These are phyloP conservation scores for Nigrograna mackinnonii DNA, from an alignment of 2,329 filamentous ascomycete genomes.

Conservation along the genomic window DNA sequence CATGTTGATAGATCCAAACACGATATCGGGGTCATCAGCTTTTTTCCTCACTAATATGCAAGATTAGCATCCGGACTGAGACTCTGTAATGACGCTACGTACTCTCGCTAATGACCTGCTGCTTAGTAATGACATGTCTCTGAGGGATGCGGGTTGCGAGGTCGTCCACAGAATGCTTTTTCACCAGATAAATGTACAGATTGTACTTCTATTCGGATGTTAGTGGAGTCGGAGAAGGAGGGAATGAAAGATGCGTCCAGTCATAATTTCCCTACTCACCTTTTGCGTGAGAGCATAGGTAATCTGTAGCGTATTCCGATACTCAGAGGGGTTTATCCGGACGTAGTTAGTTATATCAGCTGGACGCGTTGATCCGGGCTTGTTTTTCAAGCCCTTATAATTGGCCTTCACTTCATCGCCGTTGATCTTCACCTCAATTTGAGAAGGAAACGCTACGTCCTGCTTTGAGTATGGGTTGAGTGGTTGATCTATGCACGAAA, in stretches of 20 bases:
- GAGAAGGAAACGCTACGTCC: conserved; percentile 87
- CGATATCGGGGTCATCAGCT: conserved; percentile 85
- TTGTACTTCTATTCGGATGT: conserved; percentile 43
- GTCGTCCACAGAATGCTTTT: conserved; percentile 69
- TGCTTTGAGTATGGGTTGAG: conserved; percentile 36
- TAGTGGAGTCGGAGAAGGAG: conserved; percentile 12
- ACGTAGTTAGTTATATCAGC: conserved; percentile 85
- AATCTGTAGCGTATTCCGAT: conserved; percentile 78
- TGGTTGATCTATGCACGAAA: conserved; percentile 69
- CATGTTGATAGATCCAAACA: conserved; percentile 84
- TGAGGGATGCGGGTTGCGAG: conserved; percentile 70
- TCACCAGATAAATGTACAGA: conserved; percentile 75
- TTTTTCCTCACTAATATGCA: conserved; percentile 69
- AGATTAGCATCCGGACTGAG: too few relatives aligned
- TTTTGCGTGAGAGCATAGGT: conserved; percentile 92
- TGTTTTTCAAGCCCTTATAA: conserved; percentile 91
- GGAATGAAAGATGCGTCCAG: conserved; percentile 5
- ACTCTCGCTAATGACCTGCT: conserved; percentile 84
- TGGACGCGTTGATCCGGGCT: conserved; percentile 90
- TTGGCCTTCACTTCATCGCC: conserved; percentile 89
- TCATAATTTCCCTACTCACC: conserved; percentile 55
- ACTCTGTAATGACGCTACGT: too few relatives aligned
- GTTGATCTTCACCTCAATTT: conserved; percentile 92
- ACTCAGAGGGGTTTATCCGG: conserved; percentile 67
- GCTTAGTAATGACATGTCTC: conserved; percentile 75